Evolutionary conservation across 768 basidiomycete species (phyloP).

Genomic region (Serendipita sp.): DNA sequence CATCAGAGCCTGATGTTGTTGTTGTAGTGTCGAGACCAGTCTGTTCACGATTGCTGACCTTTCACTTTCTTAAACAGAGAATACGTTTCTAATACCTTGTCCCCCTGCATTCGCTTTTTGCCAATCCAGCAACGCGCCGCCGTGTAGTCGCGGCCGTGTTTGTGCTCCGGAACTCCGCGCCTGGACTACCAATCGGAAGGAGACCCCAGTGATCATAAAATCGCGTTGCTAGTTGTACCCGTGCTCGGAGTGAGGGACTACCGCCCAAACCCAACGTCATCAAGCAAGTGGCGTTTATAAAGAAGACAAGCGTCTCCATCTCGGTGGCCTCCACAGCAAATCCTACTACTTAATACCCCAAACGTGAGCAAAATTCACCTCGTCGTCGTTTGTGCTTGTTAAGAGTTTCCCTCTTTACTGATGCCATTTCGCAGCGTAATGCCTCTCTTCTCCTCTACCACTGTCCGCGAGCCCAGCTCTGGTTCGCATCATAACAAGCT

Average conservation of each 20-base stretch:
- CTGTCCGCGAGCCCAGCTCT: background rate
- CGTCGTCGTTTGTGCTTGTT: no score
- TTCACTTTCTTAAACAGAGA: no score
- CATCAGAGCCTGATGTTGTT: background rate
- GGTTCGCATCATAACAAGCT: slow-evolving; percentile 4
- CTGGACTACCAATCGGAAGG: no score
- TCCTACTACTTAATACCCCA: no score
- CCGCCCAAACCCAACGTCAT: background rate
- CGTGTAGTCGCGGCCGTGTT: no score
- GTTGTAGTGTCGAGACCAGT: background rate
- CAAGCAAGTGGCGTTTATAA: background rate
- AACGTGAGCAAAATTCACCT: no score
- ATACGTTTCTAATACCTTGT: no score
- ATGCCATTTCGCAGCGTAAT: background rate
- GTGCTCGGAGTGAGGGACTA: background rate
- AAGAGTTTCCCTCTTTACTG: background rate
- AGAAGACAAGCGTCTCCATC: background rate
- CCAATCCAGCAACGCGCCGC: no score
- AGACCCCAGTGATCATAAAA: no score
- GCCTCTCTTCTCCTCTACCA: background rate
- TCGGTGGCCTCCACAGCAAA: background rate
- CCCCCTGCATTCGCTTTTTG: no score
- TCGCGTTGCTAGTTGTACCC: no score
- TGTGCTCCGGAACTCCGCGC: no score
- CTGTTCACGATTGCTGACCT: background rate